Conservation (phyloP, 768 basidiomycete species). For the Lactifluus echinatus region DNA sequence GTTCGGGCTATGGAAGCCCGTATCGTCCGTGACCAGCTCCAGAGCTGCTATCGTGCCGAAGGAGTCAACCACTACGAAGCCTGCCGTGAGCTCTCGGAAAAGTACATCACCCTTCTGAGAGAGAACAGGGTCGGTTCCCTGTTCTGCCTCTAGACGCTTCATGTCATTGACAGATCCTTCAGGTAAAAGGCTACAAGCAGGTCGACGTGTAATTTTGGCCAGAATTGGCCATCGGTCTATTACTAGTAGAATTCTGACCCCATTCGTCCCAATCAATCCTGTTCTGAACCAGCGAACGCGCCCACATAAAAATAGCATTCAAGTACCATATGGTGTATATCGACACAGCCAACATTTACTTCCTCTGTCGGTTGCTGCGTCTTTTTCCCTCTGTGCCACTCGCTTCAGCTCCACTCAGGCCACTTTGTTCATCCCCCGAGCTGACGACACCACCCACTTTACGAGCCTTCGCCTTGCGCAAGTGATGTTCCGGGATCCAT, state of each 20-base stretch:
- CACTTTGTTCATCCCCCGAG: conserved; percentile 48
- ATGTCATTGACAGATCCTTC: conserved; percentile 9
- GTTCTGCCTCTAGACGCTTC: background rate
- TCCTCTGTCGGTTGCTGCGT: conserved; percentile 38
- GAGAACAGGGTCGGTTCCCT: conserved; percentile 63
- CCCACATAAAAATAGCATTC: background rate
- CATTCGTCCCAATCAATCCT: background rate
- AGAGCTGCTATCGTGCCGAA: conserved; percentile 83
- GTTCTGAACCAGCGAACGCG: background rate
- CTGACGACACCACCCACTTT: conserved; percentile 36
- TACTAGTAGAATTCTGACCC: background rate
- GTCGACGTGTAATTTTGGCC: conserved; percentile 43
- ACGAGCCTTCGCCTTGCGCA: conserved; percentile 55
- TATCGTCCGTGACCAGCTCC: conserved; percentile 79
- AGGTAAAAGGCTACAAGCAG: conserved; percentile 83
- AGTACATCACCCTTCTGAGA: conserved; percentile 69
- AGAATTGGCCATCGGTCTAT: background rate
- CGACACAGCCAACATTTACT: conserved; percentile 30
- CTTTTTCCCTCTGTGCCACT: conserved; percentile 49
- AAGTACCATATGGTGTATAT: background rate
- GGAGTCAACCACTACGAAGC: conserved; percentile 89
- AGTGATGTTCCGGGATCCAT: conserved; percentile 88
- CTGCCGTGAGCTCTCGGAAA: conserved; percentile 79
- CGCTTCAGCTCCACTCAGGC: conserved; percentile 50
- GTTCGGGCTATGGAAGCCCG: conserved; percentile 88